Evolutionary conservation across 768 basidiomycete genomes (phyloP).

Genomic region (Crepidotus variabilis): DNA sequence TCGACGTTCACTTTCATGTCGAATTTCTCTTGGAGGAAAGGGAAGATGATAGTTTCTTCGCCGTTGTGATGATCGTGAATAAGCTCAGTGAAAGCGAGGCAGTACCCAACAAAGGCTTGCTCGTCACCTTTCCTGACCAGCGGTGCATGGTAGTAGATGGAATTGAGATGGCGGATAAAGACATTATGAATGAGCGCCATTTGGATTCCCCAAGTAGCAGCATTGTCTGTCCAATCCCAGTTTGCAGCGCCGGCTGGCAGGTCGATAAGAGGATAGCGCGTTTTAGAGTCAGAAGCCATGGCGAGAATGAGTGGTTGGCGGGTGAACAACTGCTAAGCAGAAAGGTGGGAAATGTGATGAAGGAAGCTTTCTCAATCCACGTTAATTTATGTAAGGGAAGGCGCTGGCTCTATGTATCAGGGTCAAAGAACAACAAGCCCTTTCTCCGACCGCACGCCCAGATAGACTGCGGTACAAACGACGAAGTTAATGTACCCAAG

Average conservation of each 20-base stretch:
- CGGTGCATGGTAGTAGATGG: conserved; percentile 6
- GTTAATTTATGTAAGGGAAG: too few species aligned
- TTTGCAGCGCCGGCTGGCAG: not conserved
- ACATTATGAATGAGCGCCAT: conserved; percentile 5
- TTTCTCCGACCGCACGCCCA: too few species aligned
- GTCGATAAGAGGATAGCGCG: not conserved
- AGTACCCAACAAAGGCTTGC: conserved; percentile 8
- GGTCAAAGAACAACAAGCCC: not conserved
- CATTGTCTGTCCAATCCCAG: not conserved
- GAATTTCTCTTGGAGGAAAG: conserved; percentile 7
- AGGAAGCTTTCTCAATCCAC: too few species aligned
- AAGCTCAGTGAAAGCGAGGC: not conserved
- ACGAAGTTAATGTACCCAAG: too few species aligned
- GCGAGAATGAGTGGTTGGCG: not conserved
- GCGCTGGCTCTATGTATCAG: too few species aligned
- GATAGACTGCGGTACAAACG: too few species aligned
- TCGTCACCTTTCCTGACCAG: conserved; percentile 8
- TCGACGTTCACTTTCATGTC: conserved; percentile 2
- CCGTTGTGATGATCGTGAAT: conserved; percentile 9
- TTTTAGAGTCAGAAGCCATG: conserved; percentile 2
- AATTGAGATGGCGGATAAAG: conserved; percentile 8
- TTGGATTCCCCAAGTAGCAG: not conserved
- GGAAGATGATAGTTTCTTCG: conserved; percentile 6
- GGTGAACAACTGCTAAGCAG: too few species aligned
- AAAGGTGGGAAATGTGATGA: too few species aligned